A percentile compares a stretch with the other conserved stretches of the same genome.
Evolutionary conservation across 2,329 filamentous ascomycete species (phyloP).

Genomic region (Trichoderma semiorbis): DNA sequence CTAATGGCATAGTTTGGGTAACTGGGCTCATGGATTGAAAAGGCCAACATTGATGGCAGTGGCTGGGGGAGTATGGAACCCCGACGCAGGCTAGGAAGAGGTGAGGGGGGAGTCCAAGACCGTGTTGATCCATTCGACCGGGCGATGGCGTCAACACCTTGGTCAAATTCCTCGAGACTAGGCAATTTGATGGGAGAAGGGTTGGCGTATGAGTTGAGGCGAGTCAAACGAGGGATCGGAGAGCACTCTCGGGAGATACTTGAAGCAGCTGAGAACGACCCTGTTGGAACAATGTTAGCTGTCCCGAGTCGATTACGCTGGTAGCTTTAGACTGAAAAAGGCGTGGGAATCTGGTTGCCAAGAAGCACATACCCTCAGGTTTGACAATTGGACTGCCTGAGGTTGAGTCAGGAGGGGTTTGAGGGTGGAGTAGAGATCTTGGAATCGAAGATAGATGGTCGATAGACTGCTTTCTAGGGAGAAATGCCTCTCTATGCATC

Average conservation of each 20-base stretch:
- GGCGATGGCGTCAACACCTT: conserved; percentile 37
- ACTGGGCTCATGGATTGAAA: conserved; percentile 18
- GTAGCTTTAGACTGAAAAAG: neutral
- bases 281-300: conserved; percentile 19
- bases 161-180: conserved; percentile 37
- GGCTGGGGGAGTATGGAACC: conserved; percentile 26
- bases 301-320: neutral
- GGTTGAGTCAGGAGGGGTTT: conserved; percentile 32
- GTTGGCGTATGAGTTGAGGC: conserved; percentile 18
- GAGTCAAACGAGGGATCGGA: conserved; percentile 26
- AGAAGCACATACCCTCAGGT: conserved; percentile 29
- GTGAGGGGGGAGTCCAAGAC: conserved; percentile 29
- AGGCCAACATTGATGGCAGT: conserved; percentile 24
- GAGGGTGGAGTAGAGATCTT: conserved; percentile 23
- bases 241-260: conserved; percentile 25
- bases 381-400: conserved; percentile 36
- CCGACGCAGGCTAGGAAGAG: conserved; percentile 26
- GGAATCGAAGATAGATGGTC: conserved; percentile 24
- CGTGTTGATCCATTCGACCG: conserved; percentile 30
- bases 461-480: conserved; percentile 22
- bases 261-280: conserved; percentile 25
- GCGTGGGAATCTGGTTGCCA: neutral
- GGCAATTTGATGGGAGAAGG: conserved; percentile 30
- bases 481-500: conserved; percentile 21
- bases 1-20: conserved; percentile 25